Percentiles rank a stretch among this genome's conserved stretches.
Conservation (phyloP, 2,329 filamentous ascomycete genomes). For the Ceratocystis eucalypticola region DNA sequence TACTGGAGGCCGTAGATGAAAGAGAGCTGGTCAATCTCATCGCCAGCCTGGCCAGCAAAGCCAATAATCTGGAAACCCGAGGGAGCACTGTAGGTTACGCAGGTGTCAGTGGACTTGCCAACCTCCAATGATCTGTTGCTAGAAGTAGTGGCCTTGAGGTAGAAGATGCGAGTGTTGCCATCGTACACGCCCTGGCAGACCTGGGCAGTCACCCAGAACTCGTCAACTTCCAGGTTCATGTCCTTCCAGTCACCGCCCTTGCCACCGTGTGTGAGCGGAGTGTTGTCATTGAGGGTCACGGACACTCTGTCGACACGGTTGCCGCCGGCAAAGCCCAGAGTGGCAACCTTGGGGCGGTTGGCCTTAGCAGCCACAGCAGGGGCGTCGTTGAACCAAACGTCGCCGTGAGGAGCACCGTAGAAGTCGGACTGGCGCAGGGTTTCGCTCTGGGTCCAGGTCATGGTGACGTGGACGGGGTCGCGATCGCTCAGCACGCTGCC, state of each 20-base stretch:
- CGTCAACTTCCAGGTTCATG: constrained; percentile 33
- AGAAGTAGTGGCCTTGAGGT: constrained; percentile 39
- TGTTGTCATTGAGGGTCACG: constrained; percentile 36
- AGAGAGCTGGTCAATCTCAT: constrained; percentile 42
- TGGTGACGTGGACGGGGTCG: constrained; percentile 44
- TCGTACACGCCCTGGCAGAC: constrained; percentile 34
- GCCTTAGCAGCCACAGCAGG: constrained; percentile 26
- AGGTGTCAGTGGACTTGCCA: constrained; percentile 36
- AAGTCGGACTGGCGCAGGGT: too few species aligned
- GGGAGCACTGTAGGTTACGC: constrained; percentile 34
- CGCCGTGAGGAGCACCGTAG: constrained; percentile 25
- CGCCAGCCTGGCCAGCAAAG: constrained; percentile 38
- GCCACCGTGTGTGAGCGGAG: constrained; percentile 40
- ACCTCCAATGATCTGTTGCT: constrained; percentile 32
- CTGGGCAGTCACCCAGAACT: constrained; percentile 36
- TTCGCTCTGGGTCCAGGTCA: constrained; percentile 30
- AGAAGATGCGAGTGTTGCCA: constrained; percentile 39
- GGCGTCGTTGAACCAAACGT: constrained; percentile 43
- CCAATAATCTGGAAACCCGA: constrained; percentile 40
- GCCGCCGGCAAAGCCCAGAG: constrained; percentile 34
- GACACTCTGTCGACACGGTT: constrained; percentile 38
- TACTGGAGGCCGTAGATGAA: constrained; percentile 35
- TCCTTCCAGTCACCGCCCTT: constrained; percentile 33
- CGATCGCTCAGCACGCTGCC: constrained; percentile 49
- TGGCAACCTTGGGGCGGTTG: constrained; percentile 27